Evolutionary conservation across 1,284 basidiomycete genomes (phyloP).

Genomic region (Ganoderma sp.): DNA sequence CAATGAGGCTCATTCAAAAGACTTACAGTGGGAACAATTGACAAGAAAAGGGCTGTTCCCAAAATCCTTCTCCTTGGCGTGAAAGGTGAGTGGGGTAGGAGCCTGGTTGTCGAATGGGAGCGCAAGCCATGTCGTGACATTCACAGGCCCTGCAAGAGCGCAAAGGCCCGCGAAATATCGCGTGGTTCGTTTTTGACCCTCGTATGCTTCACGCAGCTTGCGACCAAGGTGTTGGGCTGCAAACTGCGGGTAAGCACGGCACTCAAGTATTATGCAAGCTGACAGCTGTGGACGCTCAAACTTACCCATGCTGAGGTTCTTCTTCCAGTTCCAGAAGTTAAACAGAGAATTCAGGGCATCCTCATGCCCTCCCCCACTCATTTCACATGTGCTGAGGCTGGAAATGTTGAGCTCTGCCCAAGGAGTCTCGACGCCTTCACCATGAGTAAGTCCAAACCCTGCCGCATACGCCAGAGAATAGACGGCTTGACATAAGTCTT

Average conservation of each 20-base stretch:
- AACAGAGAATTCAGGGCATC: constrained; percentile 6
- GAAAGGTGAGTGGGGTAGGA: constrained; percentile 7
- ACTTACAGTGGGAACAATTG: neutral
- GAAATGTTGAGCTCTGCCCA: constrained; percentile 11
- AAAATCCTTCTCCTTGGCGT: constrained; percentile 3
- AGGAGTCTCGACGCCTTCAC: constrained; percentile 14
- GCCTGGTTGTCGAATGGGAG: constrained; percentile 5
- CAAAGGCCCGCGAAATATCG: constrained; percentile 5
- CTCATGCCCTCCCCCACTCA: neutral
- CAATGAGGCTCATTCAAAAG: neutral
- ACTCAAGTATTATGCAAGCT: too few relatives aligned
- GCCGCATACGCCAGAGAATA: constrained; percentile 5
- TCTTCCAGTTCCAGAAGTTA: constrained; percentile 14
- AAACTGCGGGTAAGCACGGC: too few relatives aligned
- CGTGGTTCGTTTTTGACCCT: neutral
- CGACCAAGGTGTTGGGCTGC: neutral
- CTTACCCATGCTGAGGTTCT: constrained; percentile 2
- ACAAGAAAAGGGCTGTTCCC: neutral
- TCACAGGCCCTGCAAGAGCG: neutral
- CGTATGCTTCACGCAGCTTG: constrained; percentile 6
- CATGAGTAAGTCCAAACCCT: constrained; percentile 2
- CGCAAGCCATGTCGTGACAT: too few relatives aligned
- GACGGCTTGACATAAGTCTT: constrained; percentile 13
- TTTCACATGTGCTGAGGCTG: constrained; percentile 7
- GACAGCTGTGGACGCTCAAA: too few relatives aligned